Evolutionary conservation across 331 rosid species (phyloP).

Genomic region (Cydonia oblonga): DNA sequence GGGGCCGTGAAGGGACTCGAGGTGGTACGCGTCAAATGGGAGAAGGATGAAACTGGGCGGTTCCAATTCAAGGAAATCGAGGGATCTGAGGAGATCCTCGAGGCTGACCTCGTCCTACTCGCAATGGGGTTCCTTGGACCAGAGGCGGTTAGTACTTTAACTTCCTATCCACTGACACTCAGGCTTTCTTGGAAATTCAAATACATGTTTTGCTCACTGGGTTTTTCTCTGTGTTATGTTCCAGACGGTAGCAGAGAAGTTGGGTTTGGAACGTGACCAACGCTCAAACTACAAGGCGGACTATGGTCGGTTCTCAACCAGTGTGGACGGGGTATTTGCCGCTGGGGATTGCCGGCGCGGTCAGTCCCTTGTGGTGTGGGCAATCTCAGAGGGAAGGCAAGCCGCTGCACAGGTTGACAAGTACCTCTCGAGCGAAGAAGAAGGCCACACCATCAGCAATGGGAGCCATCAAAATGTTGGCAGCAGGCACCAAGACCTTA

Average conservation of each 20-base stretch:
- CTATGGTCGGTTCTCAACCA: constrained; percentile 82
- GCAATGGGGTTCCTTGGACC: constrained; percentile 99
- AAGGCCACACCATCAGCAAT: constrained; percentile 1
- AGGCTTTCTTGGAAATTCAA: background rate
- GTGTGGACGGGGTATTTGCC: constrained; percentile 63
- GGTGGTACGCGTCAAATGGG: constrained; percentile 61
- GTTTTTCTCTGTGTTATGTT: background rate
- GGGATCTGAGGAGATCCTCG: constrained; percentile 75
- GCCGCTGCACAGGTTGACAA: constrained; percentile 72
- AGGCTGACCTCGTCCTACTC: constrained; percentile 69
- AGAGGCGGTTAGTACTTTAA: constrained; percentile 52
- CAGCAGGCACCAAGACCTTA: constrained; percentile 30
- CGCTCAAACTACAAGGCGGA: constrained; percentile 85
- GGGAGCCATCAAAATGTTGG: constrained; percentile 26
- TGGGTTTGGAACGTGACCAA: constrained; percentile 69
- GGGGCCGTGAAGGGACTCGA: constrained; percentile 77
- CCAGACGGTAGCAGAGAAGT: constrained; percentile 65
- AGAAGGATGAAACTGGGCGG: constrained; percentile 76
- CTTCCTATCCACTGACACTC: background rate
- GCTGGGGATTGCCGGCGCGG: constrained; percentile 96
- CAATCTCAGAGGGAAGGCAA: constrained; percentile 89
- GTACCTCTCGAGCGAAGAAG: constrained; percentile 39
- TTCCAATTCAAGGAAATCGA: constrained; percentile 72
- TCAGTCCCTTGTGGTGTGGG: constrained; percentile 93
- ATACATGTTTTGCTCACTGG: background rate